Evolutionary conservation across 2,329 filamentous ascomycete genomes (phyloP).

Genomic region (Aspergillus caelatus): DNA sequence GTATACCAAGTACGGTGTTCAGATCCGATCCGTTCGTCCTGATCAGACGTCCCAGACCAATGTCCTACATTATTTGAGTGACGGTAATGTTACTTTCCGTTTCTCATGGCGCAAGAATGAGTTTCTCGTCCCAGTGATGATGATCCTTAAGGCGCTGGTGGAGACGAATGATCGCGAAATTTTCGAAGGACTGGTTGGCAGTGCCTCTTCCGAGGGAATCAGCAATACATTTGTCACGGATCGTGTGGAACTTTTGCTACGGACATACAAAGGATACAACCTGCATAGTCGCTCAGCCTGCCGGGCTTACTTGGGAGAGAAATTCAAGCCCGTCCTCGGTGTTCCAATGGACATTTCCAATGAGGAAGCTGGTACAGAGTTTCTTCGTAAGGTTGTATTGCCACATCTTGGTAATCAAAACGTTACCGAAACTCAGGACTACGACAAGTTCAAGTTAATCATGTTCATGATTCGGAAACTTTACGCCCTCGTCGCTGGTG

Average conservation of each 20-base stretch:
- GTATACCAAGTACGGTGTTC: constrained; percentile 88
- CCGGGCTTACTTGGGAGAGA: constrained; percentile 82
- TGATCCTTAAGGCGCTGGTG: constrained; percentile 91
- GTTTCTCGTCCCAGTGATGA: constrained; percentile 92
- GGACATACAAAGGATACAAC: constrained; percentile 90
- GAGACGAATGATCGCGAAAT: constrained; percentile 97
- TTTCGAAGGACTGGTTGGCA: constrained; percentile 87
- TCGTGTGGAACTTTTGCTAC: constrained; percentile 85
- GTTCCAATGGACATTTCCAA: constrained; percentile 82
- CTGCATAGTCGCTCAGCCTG: constrained; percentile 82
- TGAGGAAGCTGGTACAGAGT: constrained; percentile 88
- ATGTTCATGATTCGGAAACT: constrained; percentile 97
- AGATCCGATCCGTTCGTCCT: constrained; percentile 88
- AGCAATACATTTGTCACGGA: constrained; percentile 93
- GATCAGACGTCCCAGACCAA: constrained; percentile 98
- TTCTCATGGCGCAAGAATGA: constrained; percentile 99
- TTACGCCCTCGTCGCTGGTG: constrained; percentile 88
- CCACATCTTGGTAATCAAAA: constrained; percentile 87
- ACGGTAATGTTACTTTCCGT: constrained; percentile 94
- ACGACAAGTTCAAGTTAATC: constrained; percentile 90
- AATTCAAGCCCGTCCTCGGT: constrained; percentile 85
- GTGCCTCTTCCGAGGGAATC: constrained; percentile 72
- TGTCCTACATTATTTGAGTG: constrained; percentile 90
- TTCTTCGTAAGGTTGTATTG: constrained; percentile 84
- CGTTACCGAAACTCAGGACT: constrained; percentile 80